Base-by-base conservation (phyloP, 2,329 filamentous ascomycete species). In the Colletotrichum chlorophyti region DNA sequence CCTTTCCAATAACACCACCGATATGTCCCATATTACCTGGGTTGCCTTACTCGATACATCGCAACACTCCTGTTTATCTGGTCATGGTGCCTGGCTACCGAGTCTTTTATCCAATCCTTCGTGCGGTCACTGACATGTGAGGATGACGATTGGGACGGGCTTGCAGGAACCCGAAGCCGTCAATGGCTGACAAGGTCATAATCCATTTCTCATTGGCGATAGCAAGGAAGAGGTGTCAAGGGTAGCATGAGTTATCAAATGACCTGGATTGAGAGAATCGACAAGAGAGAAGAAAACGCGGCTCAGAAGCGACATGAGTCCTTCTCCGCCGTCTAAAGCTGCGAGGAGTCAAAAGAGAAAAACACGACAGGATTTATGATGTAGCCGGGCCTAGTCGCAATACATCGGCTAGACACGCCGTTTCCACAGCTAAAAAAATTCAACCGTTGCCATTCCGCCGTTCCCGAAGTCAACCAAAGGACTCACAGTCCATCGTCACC, bases 361-460 rank as follows among this genome's bases (percentile, higher is more conserved):
- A 58, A 58, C 27, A 46, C 66, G 70, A 77, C 73, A 77, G 76
- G 70, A 77, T 78, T 71, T 76, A 79, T 78, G 71, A 77, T 76
- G 74, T 77, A 77, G 72, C 70, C 70, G 70, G 53, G 34, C 55
- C 43, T 75, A 73, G 69, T 73, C 68, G 68, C 70, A 71, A 71
- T 70, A 70, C 69, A 69, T 65, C 69, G 71, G 71, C 65, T 68
- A 49, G 45, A 60, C 53, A 45, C 46, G 46, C 53, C 58, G 41
- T 41, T 52, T 46, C 58, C 53, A 52, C 58, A 34, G 41, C 58
- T 47, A 51, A 35, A 58, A 45, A 41, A 32, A n/a, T n/a, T 53
- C 55, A 50, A 70, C 68, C 71, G 65, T 68, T 68, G 50, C 60
- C 59, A 54, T 55, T 62, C 58, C 53, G 58, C 58, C 53, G 40